Conservation (phyloP, 495 filamentous ascomycete species). For the Penicillium atrosanguineum region DNA sequence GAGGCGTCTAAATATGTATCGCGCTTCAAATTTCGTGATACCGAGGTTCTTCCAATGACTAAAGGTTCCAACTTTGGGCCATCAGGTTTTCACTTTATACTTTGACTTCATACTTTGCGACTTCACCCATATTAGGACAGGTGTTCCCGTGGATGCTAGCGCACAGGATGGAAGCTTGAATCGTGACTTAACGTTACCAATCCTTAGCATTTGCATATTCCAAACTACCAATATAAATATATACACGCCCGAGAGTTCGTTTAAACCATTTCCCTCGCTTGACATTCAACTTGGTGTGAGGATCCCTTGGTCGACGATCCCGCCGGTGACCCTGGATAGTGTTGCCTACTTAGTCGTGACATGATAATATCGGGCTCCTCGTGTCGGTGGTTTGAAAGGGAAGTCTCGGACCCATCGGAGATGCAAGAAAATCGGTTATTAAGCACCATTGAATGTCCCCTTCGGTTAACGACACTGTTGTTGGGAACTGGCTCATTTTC, state of each 20-base stretch:
- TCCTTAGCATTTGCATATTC: no score
- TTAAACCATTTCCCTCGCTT: constrained; percentile 4
- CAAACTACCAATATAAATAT: neutral
- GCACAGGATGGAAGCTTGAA: no score
- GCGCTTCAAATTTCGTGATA: no score
- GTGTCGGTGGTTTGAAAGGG: neutral
- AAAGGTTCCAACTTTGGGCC: no score
- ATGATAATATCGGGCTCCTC: constrained; percentile 3
- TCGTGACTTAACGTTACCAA: no score
- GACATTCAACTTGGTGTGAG: constrained; percentile 6
- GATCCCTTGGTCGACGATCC: constrained; percentile 9
- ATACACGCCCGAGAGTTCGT: neutral
- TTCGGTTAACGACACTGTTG: constrained; percentile 48
- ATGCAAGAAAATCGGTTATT: constrained; percentile 54
- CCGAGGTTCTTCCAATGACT: no score
- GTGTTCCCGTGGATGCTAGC: no score
- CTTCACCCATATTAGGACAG: no score
- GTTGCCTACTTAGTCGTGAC: neutral
- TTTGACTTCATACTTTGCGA: no score
- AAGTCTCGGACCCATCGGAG: neutral
- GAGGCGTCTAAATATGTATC: no score
- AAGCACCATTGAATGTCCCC: constrained; percentile 44
- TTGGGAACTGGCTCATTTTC: constrained; percentile 48
- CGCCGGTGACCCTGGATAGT: neutral
- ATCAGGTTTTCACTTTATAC: no score